These are phyloP conservation scores for Henckelia pumila DNA, from an alignment of 257 asterid genomes.

Conservation along the genomic window DNA sequence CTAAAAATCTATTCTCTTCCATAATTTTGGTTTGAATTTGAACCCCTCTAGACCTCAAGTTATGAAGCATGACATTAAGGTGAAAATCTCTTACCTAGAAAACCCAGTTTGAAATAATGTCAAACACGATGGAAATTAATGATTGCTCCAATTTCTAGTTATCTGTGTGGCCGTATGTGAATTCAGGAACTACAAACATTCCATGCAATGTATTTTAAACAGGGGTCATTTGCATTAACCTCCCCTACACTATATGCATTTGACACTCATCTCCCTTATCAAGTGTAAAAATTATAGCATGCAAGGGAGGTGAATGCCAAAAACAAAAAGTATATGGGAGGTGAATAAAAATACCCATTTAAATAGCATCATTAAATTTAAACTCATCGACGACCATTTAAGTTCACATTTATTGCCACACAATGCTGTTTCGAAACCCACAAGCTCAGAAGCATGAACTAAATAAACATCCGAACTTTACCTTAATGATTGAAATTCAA, in stretches of 20 bases:
- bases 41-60: neutral
- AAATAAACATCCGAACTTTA: neutral
- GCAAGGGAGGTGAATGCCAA: too few relatives aligned
- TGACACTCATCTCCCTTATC: too few relatives aligned
- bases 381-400: neutral
- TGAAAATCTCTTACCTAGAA: neutral
- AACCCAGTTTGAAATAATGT: neutral
- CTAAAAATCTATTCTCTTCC: neutral
- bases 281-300: too few relatives aligned
- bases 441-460: neutral
- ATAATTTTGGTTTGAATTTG: neutral
- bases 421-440: neutral
- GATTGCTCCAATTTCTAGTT: neutral
- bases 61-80: neutral
- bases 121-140: neutral
- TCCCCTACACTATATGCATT: too few relatives aligned
- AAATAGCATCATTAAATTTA: constrained; percentile 10
- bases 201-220: neutral
- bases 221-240: too few relatives aligned
- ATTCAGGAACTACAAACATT: neutral
- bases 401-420: neutral
- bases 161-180: neutral
- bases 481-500: too few relatives aligned
- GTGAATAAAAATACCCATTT: too few relatives aligned
- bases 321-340: too few relatives aligned